These are phyloP conservation scores for Clarireedia paspali DNA, from an alignment of 2,329 filamentous ascomycete species.

Conservation along the genomic window DNA sequence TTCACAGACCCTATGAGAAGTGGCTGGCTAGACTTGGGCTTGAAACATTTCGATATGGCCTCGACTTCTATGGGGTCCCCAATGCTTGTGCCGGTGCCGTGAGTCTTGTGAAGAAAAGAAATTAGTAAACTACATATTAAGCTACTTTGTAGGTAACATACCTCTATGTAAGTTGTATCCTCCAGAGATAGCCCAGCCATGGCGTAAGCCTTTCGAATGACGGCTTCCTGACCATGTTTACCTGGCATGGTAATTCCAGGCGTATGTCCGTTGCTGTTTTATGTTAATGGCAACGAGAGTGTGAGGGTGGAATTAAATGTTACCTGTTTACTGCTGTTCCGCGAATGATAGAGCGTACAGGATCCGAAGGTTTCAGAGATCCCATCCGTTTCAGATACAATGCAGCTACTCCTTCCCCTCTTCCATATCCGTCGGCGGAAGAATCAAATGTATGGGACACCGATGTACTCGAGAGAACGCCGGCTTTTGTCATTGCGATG, in stretches of 20 bases:
- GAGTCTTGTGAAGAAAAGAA: background rate
- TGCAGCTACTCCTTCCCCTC: slow-evolving; percentile 36
- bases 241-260: slow-evolving; percentile 31
- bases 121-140: too few relatives aligned
- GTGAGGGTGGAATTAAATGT: slow-evolving; percentile 31
- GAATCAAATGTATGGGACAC: slow-evolving; percentile 15
- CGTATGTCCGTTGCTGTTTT: background rate
- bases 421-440: slow-evolving; percentile 33
- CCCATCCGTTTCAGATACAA: slow-evolving; percentile 36
- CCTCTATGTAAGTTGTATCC: too few relatives aligned
- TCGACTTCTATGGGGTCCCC: slow-evolving; percentile 2
- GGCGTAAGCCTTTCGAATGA: slow-evolving; percentile 4
- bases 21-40: slow-evolving; percentile 13
- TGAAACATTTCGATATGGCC: background rate
- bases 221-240: slow-evolving; percentile 31
- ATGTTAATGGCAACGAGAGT: slow-evolving; percentile 29
- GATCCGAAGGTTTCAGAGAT: slow-evolving; percentile 34
- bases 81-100: background rate
- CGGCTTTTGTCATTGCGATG: slow-evolving; percentile 23
- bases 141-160: too few relatives aligned
- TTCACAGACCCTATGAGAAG: slow-evolving; percentile 12
- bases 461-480: slow-evolving; percentile 24
- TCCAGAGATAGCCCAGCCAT: background rate
- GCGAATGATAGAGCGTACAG: slow-evolving; percentile 36
- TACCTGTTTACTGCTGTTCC: slow-evolving; percentile 36